phyloP scores from a whole-genome alignment of 352 stramenopile species.

The Elongisporangium undulatum region DNA sequence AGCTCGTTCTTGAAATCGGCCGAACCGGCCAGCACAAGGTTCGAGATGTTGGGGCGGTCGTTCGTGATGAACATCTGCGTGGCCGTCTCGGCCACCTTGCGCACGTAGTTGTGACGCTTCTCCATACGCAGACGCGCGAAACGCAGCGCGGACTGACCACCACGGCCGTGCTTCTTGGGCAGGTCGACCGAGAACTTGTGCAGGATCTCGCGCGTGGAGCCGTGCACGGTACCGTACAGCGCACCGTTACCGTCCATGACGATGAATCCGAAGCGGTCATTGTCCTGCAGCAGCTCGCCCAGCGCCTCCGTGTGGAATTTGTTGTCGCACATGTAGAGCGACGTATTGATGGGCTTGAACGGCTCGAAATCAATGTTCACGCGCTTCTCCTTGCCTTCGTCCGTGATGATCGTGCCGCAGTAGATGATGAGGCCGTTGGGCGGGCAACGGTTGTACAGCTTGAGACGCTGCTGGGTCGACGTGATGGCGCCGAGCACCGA shows the following conservation, averaged over 20 bases:
- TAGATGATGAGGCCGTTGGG: constrained; percentile 99
- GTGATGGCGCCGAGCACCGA: constrained; percentile 99
- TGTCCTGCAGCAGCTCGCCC: constrained; percentile 97
- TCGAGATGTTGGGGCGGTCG: constrained; percentile 97
- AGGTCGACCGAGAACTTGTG: constrained; percentile 98
- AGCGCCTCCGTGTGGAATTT: constrained; percentile 99
- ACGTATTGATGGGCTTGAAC: constrained; percentile 99
- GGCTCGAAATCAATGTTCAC: constrained; percentile 99
- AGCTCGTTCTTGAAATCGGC: constrained; percentile 99
- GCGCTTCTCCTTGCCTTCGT: constrained; percentile 99
- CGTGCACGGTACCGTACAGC: constrained; percentile 97
- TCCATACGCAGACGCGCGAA: constrained; percentile 99
- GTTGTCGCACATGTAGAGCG: constrained; percentile 99
- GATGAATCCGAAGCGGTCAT: constrained; percentile 99
- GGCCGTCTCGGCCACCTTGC: constrained; percentile 97
- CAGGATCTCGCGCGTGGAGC: constrained; percentile 90
- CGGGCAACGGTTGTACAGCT: constrained; percentile 97
- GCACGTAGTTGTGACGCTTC: constrained; percentile 99
- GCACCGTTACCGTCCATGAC: constrained; percentile 99
- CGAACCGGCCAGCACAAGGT: constrained; percentile 97
- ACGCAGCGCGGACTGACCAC: constrained; percentile 99
- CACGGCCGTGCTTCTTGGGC: constrained; percentile 99
- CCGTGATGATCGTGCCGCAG: constrained; percentile 98
- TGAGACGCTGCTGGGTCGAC: constrained; percentile 98
- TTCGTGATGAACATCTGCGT: constrained; percentile 99